Evolutionary conservation across 2,329 filamentous ascomycete genomes (phyloP), one percentile per base, ranked within the genome.

Genomic region (Talaromyces sp.): DNA sequence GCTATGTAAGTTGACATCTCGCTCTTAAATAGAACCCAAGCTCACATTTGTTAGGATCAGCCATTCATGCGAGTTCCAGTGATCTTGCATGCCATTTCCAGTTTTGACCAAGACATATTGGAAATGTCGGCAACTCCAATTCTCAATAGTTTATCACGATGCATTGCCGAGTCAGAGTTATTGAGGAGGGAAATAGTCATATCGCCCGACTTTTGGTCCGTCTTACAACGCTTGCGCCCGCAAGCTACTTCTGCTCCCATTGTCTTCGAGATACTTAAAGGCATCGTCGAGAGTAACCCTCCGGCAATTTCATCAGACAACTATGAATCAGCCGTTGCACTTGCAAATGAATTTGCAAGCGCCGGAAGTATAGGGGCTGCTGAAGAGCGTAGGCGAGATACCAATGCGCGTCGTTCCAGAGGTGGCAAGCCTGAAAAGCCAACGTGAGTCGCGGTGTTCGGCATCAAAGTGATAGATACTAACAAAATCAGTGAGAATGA

Each of bases 161-260:
- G 93, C 72, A 91, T 97, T 69, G 88, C 90, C 60, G 87, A 90
- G 66, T 87, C 92, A 0, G 88, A 88, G 31, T 87, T 90, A 13
- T 81, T 99, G 33, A 88, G 92, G 65, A 97, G 91, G 70, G 94
- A 98, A 78, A 91, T 98, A 70, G 96, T 96, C 78, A 94, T 92
- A 14, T 98, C 94, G 19, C 95, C 95, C 0, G 95, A 99, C 74
- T 98, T 99, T 77, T 99, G 95, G 95, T 90, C 90, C 5, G 91
- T 97, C 14, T 82, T 99, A 61, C 89, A 92, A 67, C 86, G 88
- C 37, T 81, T 99, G 19, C 88, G 91, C 56, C 82, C 83, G 27
- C 85, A 89, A 67, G 80, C 87, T 3, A 88, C 91, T 62, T 89
- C 90, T 31, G 90, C 92, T 1, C 83, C 88, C 0, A 84, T 89